Base-by-base conservation (phyloP, 805 yeast genomes). In the Yarrowia sp. region DNA sequence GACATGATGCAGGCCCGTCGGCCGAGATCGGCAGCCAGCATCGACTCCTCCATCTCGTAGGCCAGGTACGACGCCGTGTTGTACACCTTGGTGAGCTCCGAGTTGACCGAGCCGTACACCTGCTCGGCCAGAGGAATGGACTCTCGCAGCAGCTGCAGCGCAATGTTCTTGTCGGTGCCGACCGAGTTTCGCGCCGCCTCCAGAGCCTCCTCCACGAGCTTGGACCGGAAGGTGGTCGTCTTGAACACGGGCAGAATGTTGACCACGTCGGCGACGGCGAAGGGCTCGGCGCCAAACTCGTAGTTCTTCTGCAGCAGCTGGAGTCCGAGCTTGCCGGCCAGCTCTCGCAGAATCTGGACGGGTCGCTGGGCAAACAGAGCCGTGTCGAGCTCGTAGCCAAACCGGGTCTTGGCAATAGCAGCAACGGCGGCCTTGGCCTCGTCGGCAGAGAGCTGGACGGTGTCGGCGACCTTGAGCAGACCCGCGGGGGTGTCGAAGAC, bases 241-340 rank as follows among this genome's bases (percentile, higher is more conserved):
- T 89, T 89, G 65, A 89, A 78, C n/a, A 84, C 72, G 33, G 98
- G 97, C 39, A 84, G 83, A 62, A 94, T 77, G 25, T 85, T 78
- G 24, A 84, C 68, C 55, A 93, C 79, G 71, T 91, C 96, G 18
- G 79, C 83, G 16, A 84, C 76, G 68, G 83, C 82, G 10, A 86
- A 82, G 1, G 66, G 25, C 22, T 16, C 75, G 74, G 65, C 75
- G 35, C 62, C 64, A 71, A 83, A 82, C 12, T 72, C 75, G 69
- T 82, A 85, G 10, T 75, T 70, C 65, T 75, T 80, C 10, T 81
- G 77, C 64, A 78, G 75, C 88, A 96, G 86, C 77, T 94, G 99
- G 60, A 93, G 83, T 74, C 98, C 98, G 67, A 85, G 83, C 74
- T 88, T 87, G 61, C 77, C 68, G 10, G 97, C 84, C 65, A 91